A percentile compares a stretch with the other conserved stretches of the same genome.
Conservation (phyloP, 805 yeast genomes). For the Wickerhamomyces rabaulensis region DNA sequence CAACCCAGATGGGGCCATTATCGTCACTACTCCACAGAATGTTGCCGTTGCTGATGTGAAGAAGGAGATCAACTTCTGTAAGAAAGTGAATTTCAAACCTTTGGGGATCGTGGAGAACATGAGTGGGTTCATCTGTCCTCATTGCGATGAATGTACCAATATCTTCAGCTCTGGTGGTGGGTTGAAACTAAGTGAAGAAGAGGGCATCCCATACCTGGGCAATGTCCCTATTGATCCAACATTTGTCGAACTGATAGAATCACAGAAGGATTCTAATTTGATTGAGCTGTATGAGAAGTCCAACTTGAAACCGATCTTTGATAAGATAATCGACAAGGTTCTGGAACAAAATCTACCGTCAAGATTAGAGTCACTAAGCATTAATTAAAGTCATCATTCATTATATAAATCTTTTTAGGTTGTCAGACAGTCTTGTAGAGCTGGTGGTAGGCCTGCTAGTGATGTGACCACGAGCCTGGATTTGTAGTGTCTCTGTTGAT, state of each 20-base stretch:
- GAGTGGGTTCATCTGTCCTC: slow-evolving; percentile 96
- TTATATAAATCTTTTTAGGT: slow-evolving; percentile 6
- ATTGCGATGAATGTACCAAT: slow-evolving; percentile 86
- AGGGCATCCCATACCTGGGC: slow-evolving; percentile 68
- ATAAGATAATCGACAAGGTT: slow-evolving; percentile 36
- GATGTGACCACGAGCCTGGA: not conserved
- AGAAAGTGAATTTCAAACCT: slow-evolving; percentile 72
- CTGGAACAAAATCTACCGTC: slow-evolving; percentile 25
- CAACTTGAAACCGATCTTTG: slow-evolving; percentile 36
- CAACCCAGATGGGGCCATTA: slow-evolving; percentile 83
- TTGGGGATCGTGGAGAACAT: slow-evolving; percentile 91
- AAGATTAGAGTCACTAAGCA: slow-evolving; percentile 6
- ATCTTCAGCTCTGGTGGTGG: slow-evolving; percentile 97
- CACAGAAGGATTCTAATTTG: slow-evolving; percentile 29
- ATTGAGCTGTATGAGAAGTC: slow-evolving; percentile 31
- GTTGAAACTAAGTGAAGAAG: slow-evolving; percentile 53
- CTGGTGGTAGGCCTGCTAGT: too few species aligned
- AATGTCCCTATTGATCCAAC: slow-evolving; percentile 90
- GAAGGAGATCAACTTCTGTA: slow-evolving; percentile 89
- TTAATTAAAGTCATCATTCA: not conserved
- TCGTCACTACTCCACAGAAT: slow-evolving; percentile 94
- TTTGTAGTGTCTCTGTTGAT: not conserved
- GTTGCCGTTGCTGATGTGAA: slow-evolving; percentile 92
- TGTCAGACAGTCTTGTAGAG: slow-evolving; percentile 2
- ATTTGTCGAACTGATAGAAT: slow-evolving; percentile 85